A percentile compares a stretch with the other conserved stretches of the same genome.
Conservation (phyloP, 225 moss, liverwort and hornwort genomes). For the Straminergon stramineum region DNA sequence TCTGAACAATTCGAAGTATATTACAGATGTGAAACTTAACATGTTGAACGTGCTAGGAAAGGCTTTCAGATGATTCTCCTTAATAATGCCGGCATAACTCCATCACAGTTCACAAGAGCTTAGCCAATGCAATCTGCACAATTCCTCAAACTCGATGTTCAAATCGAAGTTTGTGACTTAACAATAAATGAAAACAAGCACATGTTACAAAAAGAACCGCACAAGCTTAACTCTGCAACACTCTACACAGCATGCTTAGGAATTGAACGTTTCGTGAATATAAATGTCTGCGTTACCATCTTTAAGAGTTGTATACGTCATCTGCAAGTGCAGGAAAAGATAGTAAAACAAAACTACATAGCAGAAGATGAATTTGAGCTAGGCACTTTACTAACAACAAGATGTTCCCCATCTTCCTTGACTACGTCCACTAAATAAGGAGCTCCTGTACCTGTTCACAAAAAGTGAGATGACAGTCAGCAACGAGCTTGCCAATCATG, state of each 20-base stretch:
- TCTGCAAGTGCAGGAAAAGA: background rate
- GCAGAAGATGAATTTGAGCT: conserved; percentile 2
- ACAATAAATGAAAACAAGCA: background rate
- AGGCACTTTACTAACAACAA: conserved; percentile 25
- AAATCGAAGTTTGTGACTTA: background rate
- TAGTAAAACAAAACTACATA: background rate
- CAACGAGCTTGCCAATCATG: background rate
- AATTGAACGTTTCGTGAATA: background rate
- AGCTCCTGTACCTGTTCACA: conserved; percentile 31
- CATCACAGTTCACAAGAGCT: background rate
- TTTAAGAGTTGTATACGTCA: background rate
- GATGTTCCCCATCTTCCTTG: conserved; percentile 49
- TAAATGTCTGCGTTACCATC: background rate
- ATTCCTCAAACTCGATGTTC: background rate
- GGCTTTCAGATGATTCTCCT: background rate
- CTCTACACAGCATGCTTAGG: background rate
- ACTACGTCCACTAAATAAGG: conserved; percentile 50
- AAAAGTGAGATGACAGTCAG: background rate
- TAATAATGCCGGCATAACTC: background rate
- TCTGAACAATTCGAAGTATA: background rate
- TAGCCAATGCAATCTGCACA: conserved; percentile 7
- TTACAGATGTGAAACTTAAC: background rate
- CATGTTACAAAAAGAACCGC: background rate
- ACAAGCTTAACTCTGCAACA: background rate
- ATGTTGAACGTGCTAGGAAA: background rate